These are phyloP conservation scores for Aspergillus hancockii DNA, from an alignment of 495 filamentous ascomycete genomes.

Conservation along the genomic window DNA sequence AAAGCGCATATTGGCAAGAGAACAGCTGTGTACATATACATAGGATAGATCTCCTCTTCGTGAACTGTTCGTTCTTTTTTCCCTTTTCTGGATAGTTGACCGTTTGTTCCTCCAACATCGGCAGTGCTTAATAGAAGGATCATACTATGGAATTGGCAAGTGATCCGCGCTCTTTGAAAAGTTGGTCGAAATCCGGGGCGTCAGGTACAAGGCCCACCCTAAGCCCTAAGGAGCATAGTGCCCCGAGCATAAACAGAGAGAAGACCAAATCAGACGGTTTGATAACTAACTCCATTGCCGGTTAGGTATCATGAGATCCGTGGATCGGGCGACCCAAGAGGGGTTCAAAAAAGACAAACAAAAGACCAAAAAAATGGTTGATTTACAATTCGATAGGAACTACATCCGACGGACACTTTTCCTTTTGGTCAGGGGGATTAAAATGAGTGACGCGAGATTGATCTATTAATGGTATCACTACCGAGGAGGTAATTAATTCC, in stretches of 20 bases:
- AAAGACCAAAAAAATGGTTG: too few species aligned
- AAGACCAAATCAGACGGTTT: background rate
- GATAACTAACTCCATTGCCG: background rate
- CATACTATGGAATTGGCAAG: background rate
- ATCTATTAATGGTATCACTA: slow-evolving; percentile 1
- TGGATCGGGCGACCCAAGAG: background rate
- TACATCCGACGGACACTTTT: background rate
- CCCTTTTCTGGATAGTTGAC: background rate
- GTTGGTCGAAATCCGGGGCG: slow-evolving; percentile 3
- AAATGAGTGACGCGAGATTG: background rate
- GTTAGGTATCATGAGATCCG: background rate
- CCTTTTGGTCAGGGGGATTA: background rate
- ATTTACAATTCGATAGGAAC: background rate
- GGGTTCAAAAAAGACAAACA: background rate
- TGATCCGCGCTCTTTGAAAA: background rate
- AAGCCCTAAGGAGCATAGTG: background rate
- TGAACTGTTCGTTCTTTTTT: background rate
- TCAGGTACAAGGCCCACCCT: slow-evolving; percentile 3
- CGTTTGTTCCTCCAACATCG: background rate
- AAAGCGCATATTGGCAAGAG: too few species aligned
- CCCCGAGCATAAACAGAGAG: background rate
- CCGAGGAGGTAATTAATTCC: slow-evolving; percentile 2
- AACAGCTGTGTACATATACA: background rate
- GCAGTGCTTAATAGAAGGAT: background rate
- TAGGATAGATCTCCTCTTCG: background rate